Evolutionary conservation across 2,329 filamentous ascomycete species (phyloP).

Genomic region (Colletotrichum camelliae): DNA sequence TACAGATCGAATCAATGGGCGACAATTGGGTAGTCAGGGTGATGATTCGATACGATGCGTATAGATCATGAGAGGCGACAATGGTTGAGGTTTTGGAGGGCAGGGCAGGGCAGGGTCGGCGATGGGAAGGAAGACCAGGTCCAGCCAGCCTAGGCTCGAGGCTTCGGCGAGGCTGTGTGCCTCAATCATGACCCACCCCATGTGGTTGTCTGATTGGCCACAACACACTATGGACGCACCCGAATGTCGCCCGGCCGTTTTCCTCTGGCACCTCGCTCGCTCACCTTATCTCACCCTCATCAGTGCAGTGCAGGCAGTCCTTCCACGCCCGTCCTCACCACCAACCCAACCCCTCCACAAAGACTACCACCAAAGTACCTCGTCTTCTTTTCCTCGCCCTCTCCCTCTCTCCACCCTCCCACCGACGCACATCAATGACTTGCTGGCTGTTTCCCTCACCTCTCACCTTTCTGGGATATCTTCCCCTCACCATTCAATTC

Average conservation of each 20-base stretch:
- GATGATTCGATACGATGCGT: background rate
- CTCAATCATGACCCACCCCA: background rate
- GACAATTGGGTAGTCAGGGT: background rate
- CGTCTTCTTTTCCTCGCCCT: background rate
- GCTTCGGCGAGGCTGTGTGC: background rate
- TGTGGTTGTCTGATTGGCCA: background rate
- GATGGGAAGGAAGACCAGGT: background rate
- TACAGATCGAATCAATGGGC: slow-evolving; percentile 6
- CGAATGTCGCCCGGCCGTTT: background rate
- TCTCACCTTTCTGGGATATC: background rate
- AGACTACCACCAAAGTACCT: background rate
- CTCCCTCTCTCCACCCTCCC: background rate
- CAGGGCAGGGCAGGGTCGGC: background rate
- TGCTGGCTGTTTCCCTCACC: background rate
- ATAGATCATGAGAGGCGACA: background rate
- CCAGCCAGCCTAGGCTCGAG: background rate
- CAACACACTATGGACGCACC: background rate
- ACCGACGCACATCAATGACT: background rate
- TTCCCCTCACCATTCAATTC: background rate
- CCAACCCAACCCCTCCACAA: background rate
- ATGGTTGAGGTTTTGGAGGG: background rate
- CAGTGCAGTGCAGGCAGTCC: background rate
- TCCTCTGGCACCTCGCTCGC: background rate
- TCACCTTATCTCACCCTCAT: too few species aligned
- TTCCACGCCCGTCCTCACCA: background rate